Conservation (phyloP, 257 asterid species). For the Forsythia suspensa region DNA sequence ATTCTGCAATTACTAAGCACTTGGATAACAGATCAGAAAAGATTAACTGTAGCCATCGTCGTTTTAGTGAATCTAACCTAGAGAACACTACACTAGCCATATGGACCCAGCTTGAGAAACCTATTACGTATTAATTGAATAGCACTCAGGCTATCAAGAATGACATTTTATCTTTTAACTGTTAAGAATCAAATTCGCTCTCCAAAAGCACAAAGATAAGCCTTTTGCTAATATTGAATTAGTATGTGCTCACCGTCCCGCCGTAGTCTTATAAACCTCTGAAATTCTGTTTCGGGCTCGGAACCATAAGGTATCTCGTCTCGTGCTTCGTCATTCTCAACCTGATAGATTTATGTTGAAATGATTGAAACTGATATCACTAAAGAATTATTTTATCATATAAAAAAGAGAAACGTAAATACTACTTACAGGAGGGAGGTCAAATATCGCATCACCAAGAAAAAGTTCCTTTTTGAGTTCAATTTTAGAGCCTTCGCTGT, state of each 20-base stretch:
- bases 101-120: not conserved
- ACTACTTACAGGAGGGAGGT: constrained; percentile 65
- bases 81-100: not conserved
- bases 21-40: not conserved
- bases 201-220: not conserved
- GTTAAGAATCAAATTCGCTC: not conserved
- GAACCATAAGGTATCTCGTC: constrained; percentile 57
- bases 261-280: constrained; percentile 54
- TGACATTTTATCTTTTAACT: not conserved
- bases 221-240: not conserved
- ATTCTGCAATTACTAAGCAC: not conserved
- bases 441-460: constrained; percentile 77
- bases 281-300: constrained; percentile 55
- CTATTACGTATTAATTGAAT: not conserved
- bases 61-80: not conserved
- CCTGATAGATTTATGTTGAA: constrained; percentile 35
- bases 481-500: constrained; percentile 36
- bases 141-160: not conserved
- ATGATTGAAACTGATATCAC: not conserved
- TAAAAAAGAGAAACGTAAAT: not conserved
- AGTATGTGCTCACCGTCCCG: constrained; percentile 52
- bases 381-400: not conserved
- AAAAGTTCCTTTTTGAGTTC: constrained; percentile 45
- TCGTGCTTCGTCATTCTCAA: constrained; percentile 52
- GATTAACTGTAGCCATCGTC: not conserved